A percentile compares a stretch with the other conserved stretches of the same genome.
These are phyloP conservation scores for Clonostachys solani DNA, from an alignment of 2,329 filamentous ascomycete species.

Conservation along the genomic window DNA sequence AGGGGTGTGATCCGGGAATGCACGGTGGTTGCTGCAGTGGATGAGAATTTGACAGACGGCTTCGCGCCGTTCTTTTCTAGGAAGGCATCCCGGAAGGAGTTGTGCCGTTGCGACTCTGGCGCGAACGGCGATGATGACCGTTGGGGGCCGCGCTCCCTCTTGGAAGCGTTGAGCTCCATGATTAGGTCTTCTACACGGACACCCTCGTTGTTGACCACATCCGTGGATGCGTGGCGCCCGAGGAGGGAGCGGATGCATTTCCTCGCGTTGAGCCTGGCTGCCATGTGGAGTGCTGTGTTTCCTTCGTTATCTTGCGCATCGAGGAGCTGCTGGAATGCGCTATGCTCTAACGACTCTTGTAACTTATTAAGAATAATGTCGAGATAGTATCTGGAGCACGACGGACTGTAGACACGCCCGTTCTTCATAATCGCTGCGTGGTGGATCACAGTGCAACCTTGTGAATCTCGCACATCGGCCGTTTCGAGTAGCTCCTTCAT, in stretches of 20 bases:
- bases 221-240: constrained; percentile 75
- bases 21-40: constrained; percentile 63
- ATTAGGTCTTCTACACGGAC: constrained; percentile 84
- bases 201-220: constrained; percentile 77
- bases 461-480: constrained; percentile 73
- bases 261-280: constrained; percentile 77
- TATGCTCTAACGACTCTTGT: constrained; percentile 69
- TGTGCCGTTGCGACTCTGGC: constrained; percentile 54
- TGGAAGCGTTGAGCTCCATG: constrained; percentile 65
- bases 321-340: constrained; percentile 72
- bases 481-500: constrained; percentile 81
- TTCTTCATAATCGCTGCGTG: constrained; percentile 88
- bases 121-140: constrained; percentile 73
- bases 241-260: constrained; percentile 83
- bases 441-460: constrained; percentile 86
- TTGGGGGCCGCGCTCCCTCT: constrained; percentile 63
- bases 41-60: constrained; percentile 31
- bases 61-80: constrained; percentile 20
- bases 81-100: constrained; percentile 46
- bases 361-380: constrained; percentile 88
- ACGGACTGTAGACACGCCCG: constrained; percentile 76
- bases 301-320: constrained; percentile 82
- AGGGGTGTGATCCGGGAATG: constrained; percentile 65
- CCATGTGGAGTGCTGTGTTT: constrained; percentile 76
- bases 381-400: constrained; percentile 88